These are phyloP conservation scores for Hericium rajendrae DNA, from an alignment of 768 basidiomycete species.

Conservation along the genomic window DNA sequence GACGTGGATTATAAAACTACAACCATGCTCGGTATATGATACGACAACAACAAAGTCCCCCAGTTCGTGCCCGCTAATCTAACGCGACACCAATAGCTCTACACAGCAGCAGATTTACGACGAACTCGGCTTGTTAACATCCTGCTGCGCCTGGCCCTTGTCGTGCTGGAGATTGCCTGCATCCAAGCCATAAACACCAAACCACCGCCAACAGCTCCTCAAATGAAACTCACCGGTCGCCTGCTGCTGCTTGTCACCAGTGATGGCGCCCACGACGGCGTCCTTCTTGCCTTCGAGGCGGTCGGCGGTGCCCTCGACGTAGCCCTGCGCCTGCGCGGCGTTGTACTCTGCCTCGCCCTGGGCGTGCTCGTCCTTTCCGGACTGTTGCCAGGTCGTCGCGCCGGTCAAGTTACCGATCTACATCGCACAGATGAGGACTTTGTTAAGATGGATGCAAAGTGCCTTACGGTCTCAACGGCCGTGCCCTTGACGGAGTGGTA, in stretches of 20 bases:
- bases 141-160: constrained; percentile 46
- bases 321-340: constrained; percentile 40
- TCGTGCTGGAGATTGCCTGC: constrained; percentile 44
- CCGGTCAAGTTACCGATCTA: constrained; percentile 35
- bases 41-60: too few relatives aligned
- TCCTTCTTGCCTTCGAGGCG: constrained; percentile 42
- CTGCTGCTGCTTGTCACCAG: constrained; percentile 47
- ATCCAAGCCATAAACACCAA: neutral
- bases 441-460: neutral
- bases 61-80: too few relatives aligned
- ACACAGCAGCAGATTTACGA: neutral
- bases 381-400: constrained; percentile 29
- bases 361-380: constrained; percentile 42
- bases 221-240: constrained; percentile 26
- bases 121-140: constrained; percentile 27
- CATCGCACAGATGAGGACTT: neutral
- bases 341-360: constrained; percentile 39
- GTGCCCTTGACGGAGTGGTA: constrained; percentile 31
- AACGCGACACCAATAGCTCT: too few relatives aligned
- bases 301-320: constrained; percentile 37
- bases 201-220: neutral
- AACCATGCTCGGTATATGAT: too few relatives aligned
- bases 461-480: constrained; percentile 21
- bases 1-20: too few relatives aligned
- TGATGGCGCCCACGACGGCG: constrained; percentile 42